phyloP scores from a whole-genome alignment of 1,284 basidiomycete genomes.

The Ganoderma multipileum region DNA sequence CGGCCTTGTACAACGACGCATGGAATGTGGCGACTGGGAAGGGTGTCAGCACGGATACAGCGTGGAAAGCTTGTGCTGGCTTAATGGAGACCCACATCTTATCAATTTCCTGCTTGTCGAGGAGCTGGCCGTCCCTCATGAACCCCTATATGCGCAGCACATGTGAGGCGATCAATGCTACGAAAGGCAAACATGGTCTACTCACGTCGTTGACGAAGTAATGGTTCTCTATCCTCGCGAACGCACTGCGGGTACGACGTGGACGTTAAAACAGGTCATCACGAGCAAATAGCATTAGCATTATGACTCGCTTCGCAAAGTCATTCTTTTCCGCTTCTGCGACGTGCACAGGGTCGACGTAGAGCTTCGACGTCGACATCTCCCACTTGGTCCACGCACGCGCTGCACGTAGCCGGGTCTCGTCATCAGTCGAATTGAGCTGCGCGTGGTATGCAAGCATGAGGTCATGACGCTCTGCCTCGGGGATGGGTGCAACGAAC shows the following conservation, averaged over 20 bases:
- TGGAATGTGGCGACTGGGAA: slow-evolving; percentile 81
- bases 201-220: slow-evolving; percentile 84
- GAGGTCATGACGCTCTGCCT: slow-evolving; percentile 80
- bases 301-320: slow-evolving; percentile 75
- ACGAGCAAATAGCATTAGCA: too few species aligned
- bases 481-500: slow-evolving; percentile 83
- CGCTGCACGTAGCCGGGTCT: slow-evolving; percentile 74
- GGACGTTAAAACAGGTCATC: background rate
- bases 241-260: slow-evolving; percentile 59
- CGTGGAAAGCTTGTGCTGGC: background rate
- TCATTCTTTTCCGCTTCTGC: slow-evolving; percentile 76
- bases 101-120: slow-evolving; percentile 85
- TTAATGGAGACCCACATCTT: slow-evolving; percentile 74
- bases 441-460: slow-evolving; percentile 86
- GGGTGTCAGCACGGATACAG: background rate
- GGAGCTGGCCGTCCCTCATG: slow-evolving; percentile 89
- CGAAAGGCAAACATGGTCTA: slow-evolving; percentile 10
- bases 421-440: slow-evolving; percentile 79
- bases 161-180: background rate
- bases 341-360: slow-evolving; percentile 73
- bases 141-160: slow-evolving; percentile 64
- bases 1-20: slow-evolving; percentile 87
- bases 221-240: slow-evolving; percentile 92
- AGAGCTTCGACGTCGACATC: slow-evolving; percentile 84
- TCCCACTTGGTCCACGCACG: slow-evolving; percentile 93